Evolutionary conservation across 2,329 filamentous ascomycete genomes (phyloP), one percentile per base, ranked within the genome.

Genomic region (Nemania bipapillata): DNA sequence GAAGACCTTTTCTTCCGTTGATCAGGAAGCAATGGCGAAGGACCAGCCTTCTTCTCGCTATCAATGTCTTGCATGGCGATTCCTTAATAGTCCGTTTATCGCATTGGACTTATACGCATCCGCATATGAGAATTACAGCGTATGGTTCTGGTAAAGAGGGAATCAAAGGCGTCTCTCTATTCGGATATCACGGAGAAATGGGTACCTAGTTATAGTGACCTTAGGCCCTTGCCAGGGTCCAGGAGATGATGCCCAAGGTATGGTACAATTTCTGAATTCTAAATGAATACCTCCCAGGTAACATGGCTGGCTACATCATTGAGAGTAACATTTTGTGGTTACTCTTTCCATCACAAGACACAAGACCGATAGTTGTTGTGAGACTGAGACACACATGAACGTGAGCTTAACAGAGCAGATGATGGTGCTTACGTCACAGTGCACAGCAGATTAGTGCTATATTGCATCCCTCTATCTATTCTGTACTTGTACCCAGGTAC

Each of bases 41-140:
- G 60, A 40, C 67, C 70, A 8, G 64, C 58, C 67, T 61, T 72
- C 64, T 70, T 63, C 50, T 66, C 63, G 42, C 40, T 55, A 17
- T 54, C 49, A 30, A 53, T 63, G 54, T 63, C 65, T 32, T 56
- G 15, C 70, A 70, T 72, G 60, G 45, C 11, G 57, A 59, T 22
- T 55, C 32, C 28, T 17, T 50, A 26, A 20, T 2, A 45, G 2
- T 32, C n/a, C n/a, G n/a, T n/a, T 24, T 57, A 56, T 62, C 17
- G 32, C 49, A 58, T 65, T 35, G 32, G n/a, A 22, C 4, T 56
- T 28, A 26, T 63, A 7, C 40, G 32, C 12, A 28, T 28, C 20
- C 7, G 42, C 20, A 26, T 28, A 17, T 8, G 20, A 45, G 12
- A 2, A 55, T 42, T 30, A 2, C 30, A 6, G 12, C 45, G 20